These are phyloP conservation scores for Moesziomyces globuligerus DNA, from an alignment of 1,284 basidiomycete species.

Conservation along the genomic window DNA sequence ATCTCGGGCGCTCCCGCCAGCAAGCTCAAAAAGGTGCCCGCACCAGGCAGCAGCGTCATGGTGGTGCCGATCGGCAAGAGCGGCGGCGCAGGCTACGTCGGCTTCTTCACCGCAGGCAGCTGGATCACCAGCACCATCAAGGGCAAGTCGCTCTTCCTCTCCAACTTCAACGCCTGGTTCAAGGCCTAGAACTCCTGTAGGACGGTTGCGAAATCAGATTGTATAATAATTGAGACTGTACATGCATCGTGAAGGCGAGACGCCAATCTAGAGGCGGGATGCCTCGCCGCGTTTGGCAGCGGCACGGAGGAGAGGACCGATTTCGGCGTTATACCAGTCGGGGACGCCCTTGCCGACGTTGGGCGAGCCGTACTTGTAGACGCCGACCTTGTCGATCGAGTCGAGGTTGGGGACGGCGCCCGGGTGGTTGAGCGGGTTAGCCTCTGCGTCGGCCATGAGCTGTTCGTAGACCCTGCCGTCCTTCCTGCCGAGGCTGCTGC, in stretches of 20 bases:
- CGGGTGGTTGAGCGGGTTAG: slow-evolving; percentile 74
- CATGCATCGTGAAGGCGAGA: background rate
- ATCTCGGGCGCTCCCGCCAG: slow-evolving; percentile 14
- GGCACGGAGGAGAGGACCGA: slow-evolving; percentile 50
- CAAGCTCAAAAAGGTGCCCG: slow-evolving; percentile 14
- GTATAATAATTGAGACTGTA: background rate
- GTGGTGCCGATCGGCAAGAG: slow-evolving; percentile 40
- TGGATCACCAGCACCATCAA: slow-evolving; percentile 39
- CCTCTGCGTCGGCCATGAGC: slow-evolving; percentile 75
- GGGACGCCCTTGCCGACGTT: slow-evolving; percentile 55
- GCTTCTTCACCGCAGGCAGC: slow-evolving; percentile 21
- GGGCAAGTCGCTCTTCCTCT: slow-evolving; percentile 41
- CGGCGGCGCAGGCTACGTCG: slow-evolving; percentile 37
- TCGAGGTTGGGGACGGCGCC: slow-evolving; percentile 20
- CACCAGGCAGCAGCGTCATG: slow-evolving; percentile 14
- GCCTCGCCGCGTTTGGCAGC: slow-evolving; percentile 31
- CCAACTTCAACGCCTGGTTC: slow-evolving; percentile 27
- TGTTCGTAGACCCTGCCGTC: slow-evolving; percentile 78
- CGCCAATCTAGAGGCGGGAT: slow-evolving; percentile 24
- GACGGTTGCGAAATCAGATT: background rate
- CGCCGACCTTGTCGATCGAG: slow-evolving; percentile 43
- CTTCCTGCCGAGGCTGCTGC: slow-evolving; percentile 73
- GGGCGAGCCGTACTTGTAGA: slow-evolving; percentile 44
- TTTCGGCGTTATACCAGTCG: slow-evolving; percentile 52
- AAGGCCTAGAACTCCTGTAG: slow-evolving; percentile 5